These are phyloP conservation scores for Phytopythium kandeliae DNA, from an alignment of 352 stramenopile genomes.

Conservation along the genomic window DNA sequence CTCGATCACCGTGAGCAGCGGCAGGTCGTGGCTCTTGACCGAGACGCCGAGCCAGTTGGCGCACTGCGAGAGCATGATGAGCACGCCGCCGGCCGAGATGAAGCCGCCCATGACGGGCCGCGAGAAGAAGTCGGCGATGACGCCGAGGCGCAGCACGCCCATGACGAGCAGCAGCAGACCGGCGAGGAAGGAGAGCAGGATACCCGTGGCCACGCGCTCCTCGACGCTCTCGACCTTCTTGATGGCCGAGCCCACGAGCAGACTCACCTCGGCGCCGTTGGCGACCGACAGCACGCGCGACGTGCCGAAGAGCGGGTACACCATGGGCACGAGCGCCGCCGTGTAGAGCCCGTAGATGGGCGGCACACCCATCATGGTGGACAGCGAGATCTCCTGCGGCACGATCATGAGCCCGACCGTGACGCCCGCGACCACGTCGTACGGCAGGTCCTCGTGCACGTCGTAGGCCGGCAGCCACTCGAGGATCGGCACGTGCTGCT, in stretches of 20 bases:
- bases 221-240: constrained; percentile 53
- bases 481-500: constrained; percentile 53
- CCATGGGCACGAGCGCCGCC: constrained; percentile 75
- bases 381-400: constrained; percentile 87
- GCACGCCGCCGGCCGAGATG: constrained; percentile 81
- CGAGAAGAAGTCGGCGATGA: constrained; percentile 87
- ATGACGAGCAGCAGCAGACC: constrained; percentile 72
- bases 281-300: constrained; percentile 80
- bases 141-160: constrained; percentile 73
- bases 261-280: constrained; percentile 60
- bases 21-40: constrained; percentile 36
- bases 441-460: constrained; percentile 40
- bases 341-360: constrained; percentile 89
- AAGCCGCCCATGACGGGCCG: constrained; percentile 90
- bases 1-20: constrained; percentile 56
- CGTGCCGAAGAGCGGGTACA: constrained; percentile 83
- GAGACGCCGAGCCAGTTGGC: constrained; percentile 82
- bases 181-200: constrained; percentile 64
- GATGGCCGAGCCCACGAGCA: constrained; percentile 52
- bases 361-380: constrained; percentile 82
- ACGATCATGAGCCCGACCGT: constrained; percentile 87
- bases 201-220: constrained; percentile 43
- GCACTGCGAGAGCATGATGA: constrained; percentile 90
- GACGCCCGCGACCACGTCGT: constrained; percentile 47
- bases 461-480: constrained; percentile 61